Evolutionary conservation across 768 basidiomycete species (phyloP).

Genomic region (Termitomyces sp.): DNA sequence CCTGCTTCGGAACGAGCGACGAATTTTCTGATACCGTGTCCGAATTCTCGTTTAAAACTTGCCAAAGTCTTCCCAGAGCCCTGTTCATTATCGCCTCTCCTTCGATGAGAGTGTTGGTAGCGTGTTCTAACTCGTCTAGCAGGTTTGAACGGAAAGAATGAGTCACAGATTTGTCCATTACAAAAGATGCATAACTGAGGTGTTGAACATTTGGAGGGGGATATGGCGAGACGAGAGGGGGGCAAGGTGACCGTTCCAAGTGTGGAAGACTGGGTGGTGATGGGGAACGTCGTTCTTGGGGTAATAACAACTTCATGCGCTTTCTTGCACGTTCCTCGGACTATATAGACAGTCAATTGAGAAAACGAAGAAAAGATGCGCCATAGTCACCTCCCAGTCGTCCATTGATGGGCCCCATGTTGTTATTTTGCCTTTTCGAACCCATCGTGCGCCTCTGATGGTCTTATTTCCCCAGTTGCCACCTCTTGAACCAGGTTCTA

Average conservation of each 20-base stretch:
- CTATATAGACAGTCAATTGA: conserved; percentile 30
- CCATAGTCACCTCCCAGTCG: conserved; percentile 70
- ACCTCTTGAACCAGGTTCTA: conserved; percentile 36
- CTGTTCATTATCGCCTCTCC: conserved; percentile 69
- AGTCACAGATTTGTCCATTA: conserved; percentile 79
- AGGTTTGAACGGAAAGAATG: conserved; percentile 78
- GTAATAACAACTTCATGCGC: conserved; percentile 64
- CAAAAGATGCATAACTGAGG: conserved; percentile 75
- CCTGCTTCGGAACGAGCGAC: conserved; percentile 58
- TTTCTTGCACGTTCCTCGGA: conserved; percentile 81
- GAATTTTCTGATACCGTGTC: conserved; percentile 30
- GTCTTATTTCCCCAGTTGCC: conserved; percentile 88
- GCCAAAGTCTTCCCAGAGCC: conserved; percentile 77
- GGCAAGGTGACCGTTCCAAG: conserved; percentile 67
- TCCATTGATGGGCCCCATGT: conserved; percentile 82
- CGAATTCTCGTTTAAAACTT: conserved; percentile 70
- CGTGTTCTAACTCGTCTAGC: conserved; percentile 73
- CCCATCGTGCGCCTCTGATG: conserved; percentile 72
- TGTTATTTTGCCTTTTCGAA: conserved; percentile 74
- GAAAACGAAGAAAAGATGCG: neutral
- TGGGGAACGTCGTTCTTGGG: conserved; percentile 55
- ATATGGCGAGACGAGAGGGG: conserved; percentile 74
- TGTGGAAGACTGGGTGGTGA: conserved; percentile 74
- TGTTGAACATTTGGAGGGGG: conserved; percentile 62
- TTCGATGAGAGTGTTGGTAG: conserved; percentile 80